Conservation (phyloP, 139 green algal species). For the Nannochloris sp. region DNA sequence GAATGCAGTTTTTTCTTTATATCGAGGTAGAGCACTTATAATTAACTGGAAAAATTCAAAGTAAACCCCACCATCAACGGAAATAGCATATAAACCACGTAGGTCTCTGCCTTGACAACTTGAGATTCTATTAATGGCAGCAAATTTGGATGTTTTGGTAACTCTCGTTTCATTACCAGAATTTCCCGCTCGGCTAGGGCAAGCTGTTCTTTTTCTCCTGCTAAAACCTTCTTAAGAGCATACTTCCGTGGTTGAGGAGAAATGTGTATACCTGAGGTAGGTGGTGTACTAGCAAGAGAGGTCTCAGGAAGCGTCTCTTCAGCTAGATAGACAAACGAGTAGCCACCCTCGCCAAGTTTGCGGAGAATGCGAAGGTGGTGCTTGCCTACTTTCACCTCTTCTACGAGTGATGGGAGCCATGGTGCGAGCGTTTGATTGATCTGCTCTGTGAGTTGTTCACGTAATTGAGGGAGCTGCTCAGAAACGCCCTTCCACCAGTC, state of each 20-base stretch:
- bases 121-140: conserved; percentile 45
- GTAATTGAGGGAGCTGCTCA: neutral
- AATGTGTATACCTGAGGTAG: too few species aligned
- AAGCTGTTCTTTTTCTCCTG: conserved; percentile 30
- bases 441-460: neutral
- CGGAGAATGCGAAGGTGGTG: conserved; percentile 17
- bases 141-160: conserved; percentile 54
- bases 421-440: neutral
- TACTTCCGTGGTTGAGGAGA: neutral
- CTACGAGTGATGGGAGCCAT: neutral
- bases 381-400: neutral
- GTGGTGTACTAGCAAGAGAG: too few species aligned
- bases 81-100: conserved; percentile 49
- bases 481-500: neutral
- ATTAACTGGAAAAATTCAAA: neutral
- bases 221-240: conserved; percentile 41
- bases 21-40: neutral
- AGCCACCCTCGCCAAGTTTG: conserved; percentile 70
- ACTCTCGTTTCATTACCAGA: conserved; percentile 20
- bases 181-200: conserved; percentile 37
- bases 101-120: neutral
- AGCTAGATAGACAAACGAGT: conserved; percentile 70
- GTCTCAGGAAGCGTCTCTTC: conserved; percentile 23
- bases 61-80: conserved; percentile 9
- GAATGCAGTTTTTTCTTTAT: neutral